phyloP scores from a whole-genome alignment of 1,139 yeast species.

The Candida sp. region DNA sequence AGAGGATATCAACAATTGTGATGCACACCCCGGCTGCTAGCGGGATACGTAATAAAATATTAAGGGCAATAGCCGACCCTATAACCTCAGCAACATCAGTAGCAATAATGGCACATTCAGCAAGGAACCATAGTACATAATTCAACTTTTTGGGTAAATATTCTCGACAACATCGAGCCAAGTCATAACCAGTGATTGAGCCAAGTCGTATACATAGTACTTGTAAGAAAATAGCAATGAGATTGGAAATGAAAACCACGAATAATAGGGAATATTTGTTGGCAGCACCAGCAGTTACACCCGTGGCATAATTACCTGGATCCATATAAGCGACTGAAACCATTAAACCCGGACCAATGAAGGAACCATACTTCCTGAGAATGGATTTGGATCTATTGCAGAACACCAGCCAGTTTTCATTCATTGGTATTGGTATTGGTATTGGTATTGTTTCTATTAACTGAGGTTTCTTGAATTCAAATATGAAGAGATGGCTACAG shows the following conservation, averaged over 20 bases:
- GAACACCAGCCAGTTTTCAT: not conserved
- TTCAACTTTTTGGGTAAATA: slow-evolving; percentile 63
- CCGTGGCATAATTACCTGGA: slow-evolving; percentile 85
- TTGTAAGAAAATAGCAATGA: slow-evolving; percentile 74
- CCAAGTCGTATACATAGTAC: slow-evolving; percentile 72
- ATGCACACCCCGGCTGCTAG: slow-evolving; percentile 76
- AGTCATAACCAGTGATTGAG: slow-evolving; percentile 75
- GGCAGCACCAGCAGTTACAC: slow-evolving; percentile 73
- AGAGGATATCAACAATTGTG: slow-evolving; percentile 68
- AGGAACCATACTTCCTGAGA: slow-evolving; percentile 47
- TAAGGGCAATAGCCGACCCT: slow-evolving; percentile 83
- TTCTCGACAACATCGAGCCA: slow-evolving; percentile 66
- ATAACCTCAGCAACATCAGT: slow-evolving; percentile 87
- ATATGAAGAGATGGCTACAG: too few relatives aligned
- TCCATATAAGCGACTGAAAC: slow-evolving; percentile 80
- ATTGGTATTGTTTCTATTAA: too few relatives aligned
- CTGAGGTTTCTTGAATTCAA: too few relatives aligned
- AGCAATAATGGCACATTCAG: slow-evolving; percentile 79
- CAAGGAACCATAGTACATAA: slow-evolving; percentile 55
- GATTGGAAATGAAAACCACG: slow-evolving; percentile 61
- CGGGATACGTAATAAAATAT: slow-evolving; percentile 65
- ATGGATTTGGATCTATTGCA: slow-evolving; percentile 3
- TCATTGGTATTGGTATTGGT: too few relatives aligned
- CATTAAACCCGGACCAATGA: slow-evolving; percentile 78
- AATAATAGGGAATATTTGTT: slow-evolving; percentile 62